phyloP scores from a whole-genome alignment of 2,329 filamentous ascomycete species.

The Sodiomyces alkalinus region DNA sequence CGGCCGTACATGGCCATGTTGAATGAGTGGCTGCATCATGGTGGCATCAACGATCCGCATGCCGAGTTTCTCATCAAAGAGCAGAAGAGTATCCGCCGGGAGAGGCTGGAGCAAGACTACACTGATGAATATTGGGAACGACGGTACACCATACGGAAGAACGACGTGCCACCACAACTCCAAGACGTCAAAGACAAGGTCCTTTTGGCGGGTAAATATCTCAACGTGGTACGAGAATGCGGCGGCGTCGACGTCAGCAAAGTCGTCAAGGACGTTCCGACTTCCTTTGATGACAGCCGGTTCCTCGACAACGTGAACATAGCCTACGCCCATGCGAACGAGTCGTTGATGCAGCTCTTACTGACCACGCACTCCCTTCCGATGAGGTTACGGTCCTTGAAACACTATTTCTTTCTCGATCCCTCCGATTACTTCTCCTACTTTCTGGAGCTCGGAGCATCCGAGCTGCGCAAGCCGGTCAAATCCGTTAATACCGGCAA shows the following conservation, averaged over 20 bases:
- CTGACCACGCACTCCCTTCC: constrained; percentile 87
- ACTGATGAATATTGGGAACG: constrained; percentile 99
- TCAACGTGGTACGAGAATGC: constrained; percentile 95
- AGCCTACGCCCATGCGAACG: constrained; percentile 90
- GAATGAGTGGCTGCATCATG: constrained; percentile 96
- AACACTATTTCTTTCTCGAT: constrained; percentile 98
- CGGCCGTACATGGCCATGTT: constrained; percentile 95
- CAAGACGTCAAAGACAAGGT: constrained; percentile 89
- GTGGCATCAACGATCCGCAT: constrained; percentile 87
- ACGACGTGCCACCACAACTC: constrained; percentile 82
- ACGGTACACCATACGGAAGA: constrained; percentile 83
- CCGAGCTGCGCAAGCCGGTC: constrained; percentile 80
- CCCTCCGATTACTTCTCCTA: constrained; percentile 97
- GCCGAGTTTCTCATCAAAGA: constrained; percentile 91
- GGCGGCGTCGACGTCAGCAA: constrained; percentile 91
- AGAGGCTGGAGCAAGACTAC: constrained; percentile 86
- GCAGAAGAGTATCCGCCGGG: constrained; percentile 84
- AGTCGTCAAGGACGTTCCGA: constrained; percentile 73
- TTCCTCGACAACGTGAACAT: constrained; percentile 94
- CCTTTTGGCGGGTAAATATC: constrained; percentile 86
- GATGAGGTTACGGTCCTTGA: constrained; percentile 73
- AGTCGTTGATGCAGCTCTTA: constrained; percentile 77
- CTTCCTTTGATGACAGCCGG: constrained; percentile 77
- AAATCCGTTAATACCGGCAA: constrained; percentile 84
- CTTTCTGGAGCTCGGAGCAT: constrained; percentile 81